Evolutionary conservation across 495 filamentous ascomycete genomes (phyloP).

Genomic region (Jackrogersella minutella): DNA sequence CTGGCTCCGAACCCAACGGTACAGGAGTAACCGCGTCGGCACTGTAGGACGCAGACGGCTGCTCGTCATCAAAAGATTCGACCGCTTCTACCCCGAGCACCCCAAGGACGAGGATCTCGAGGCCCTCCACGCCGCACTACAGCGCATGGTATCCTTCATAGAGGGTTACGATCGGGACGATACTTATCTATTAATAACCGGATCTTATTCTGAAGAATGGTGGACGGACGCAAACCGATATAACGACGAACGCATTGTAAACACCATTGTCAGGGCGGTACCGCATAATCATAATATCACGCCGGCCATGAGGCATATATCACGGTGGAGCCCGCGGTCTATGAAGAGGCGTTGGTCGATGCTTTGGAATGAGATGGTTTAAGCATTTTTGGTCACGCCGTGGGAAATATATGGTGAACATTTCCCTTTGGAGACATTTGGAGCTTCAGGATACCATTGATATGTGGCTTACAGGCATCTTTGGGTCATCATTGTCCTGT

Average conservation of each 20-base stretch:
- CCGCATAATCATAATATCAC: slow-evolving; percentile 12
- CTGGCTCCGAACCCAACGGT: background rate
- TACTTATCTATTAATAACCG: background rate
- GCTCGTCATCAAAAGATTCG: slow-evolving; percentile 1
- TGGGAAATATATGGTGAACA: background rate
- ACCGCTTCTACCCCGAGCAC: background rate
- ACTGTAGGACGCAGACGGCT: background rate
- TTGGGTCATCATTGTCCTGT: too few relatives aligned
- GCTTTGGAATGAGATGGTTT: background rate
- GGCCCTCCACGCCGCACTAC: background rate
- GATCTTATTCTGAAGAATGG: background rate
- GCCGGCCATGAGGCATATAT: background rate
- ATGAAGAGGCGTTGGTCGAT: background rate
- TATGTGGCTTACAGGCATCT: too few relatives aligned
- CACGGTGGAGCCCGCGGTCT: background rate
- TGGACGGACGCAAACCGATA: background rate
- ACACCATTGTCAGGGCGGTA: background rate
- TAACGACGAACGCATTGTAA: background rate
- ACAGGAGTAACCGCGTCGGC: background rate
- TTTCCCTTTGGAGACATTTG: background rate
- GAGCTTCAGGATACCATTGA: background rate
- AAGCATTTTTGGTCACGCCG: background rate
- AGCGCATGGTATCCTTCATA: background rate
- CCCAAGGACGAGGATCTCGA: background rate
- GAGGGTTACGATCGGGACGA: background rate